These are phyloP conservation scores for Dothiorella sarmentorum DNA, from an alignment of 2,329 filamentous ascomycete genomes.

Conservation along the genomic window DNA sequence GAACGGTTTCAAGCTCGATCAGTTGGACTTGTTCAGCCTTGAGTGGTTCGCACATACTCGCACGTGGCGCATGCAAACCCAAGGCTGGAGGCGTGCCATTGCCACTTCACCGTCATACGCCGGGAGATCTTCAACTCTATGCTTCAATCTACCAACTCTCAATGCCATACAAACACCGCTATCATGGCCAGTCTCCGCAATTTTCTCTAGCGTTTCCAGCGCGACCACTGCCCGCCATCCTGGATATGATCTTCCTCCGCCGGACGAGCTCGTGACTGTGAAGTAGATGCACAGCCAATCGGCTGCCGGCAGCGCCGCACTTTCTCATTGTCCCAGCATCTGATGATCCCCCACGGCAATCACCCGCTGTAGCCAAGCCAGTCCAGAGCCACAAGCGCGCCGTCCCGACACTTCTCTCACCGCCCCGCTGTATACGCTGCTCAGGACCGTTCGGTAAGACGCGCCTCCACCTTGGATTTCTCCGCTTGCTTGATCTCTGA, in stretches of 20 bases:
- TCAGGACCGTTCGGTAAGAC: constrained; percentile 47
- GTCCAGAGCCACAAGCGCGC: not conserved
- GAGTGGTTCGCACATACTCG: not conserved
- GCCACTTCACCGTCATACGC: constrained; percentile 1
- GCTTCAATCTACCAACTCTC: constrained; percentile 8
- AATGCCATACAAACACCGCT: not conserved
- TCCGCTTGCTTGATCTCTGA: constrained; percentile 62
- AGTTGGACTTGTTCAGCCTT: not conserved
- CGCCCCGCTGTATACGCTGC: not conserved
- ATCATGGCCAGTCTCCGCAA: not conserved
- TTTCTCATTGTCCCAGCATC: constrained; percentile 1
- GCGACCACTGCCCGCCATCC: not conserved
- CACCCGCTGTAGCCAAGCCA: not conserved
- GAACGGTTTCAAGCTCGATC: constrained; percentile 2
- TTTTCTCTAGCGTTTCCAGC: not conserved
- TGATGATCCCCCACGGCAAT: constrained; percentile 13
- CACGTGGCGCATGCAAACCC: not conserved
- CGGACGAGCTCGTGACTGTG: not conserved
- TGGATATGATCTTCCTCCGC: not conserved
- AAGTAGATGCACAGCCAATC: not conserved
- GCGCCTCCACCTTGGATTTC: constrained; percentile 69
- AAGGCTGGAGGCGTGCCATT: not conserved
- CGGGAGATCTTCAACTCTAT: constrained; percentile 11
- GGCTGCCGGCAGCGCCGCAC: not conserved
- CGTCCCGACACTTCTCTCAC: constrained; percentile 3